Conservation (phyloP, 805 yeast genomes). For the Candida rishiriensis region DNA sequence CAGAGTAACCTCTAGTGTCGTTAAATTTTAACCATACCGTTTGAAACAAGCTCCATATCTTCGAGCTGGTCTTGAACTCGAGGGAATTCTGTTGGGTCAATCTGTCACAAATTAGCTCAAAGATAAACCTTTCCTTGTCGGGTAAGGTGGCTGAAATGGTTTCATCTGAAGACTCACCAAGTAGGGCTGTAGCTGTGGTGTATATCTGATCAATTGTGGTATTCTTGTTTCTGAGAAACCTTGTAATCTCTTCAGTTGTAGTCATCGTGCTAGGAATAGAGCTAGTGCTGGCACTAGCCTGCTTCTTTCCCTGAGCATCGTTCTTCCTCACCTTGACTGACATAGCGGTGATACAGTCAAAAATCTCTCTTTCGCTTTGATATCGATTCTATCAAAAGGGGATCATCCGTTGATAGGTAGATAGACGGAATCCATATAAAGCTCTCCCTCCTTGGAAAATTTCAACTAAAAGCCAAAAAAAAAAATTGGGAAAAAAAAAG, state of each 20-base stretch:
- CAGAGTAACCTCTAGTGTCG: conserved; percentile 15
- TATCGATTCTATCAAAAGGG: no score
- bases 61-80: conserved; percentile 37
- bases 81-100: conserved; percentile 44
- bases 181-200: conserved; percentile 27
- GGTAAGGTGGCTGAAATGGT: conserved; percentile 39
- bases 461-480: background rate
- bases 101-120: conserved; percentile 59
- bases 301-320: no score
- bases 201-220: conserved; percentile 40
- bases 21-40: conserved; percentile 23
- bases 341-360: no score
- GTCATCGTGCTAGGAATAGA: background rate
- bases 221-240: conserved; percentile 51
- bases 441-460: no score
- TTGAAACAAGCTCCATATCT: conserved; percentile 50
- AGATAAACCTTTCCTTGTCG: conserved; percentile 46
- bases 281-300: no score
- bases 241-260: conserved; percentile 50
- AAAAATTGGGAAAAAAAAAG: background rate
- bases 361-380: no score
- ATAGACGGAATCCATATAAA: no score
- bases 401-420: no score
- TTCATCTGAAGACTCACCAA: conserved; percentile 30
- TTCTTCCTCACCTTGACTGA: no score